Base-by-base conservation (phyloP, 345 rosid genomes). In the Firmiana major region DNA sequence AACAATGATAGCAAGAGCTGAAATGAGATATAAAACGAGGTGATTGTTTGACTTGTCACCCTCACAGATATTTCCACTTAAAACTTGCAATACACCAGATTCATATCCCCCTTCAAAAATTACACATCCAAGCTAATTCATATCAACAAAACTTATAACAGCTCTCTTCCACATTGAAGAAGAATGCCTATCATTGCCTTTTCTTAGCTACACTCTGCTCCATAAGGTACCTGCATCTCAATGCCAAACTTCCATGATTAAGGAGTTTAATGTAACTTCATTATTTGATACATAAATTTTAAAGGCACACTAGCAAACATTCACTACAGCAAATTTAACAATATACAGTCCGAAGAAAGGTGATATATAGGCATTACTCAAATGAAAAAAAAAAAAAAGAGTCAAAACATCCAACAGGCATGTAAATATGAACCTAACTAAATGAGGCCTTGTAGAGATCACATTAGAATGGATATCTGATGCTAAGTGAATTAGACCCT, bases 231-330 rank as follows among this genome's bases (percentile, higher is more conserved):
- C 73, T 69, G 57, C 57, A 69, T 15, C 31, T 69, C 73, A 3
- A 46, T 69, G 57, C 28, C 31, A 24, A 68, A 69, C 55, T 46
- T 69, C 57, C 55, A 69, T 24, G 73, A 68, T 69, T 26, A 69
- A 40, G 46, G 57, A 22, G 72, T 31, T 68, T 38, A 13, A 24
- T 31, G 5, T 9, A 45, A 45, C 38, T 68, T 16, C 7, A 67
- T 45, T 26, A 7, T 68, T 45, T 46, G 28, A 68, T 68, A 67
- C 24, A 46, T 1, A 6, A 55, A 19, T 7, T 13, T 15, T 45
- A 45, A 45, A 24, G 11, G 55, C 72, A 15, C 1, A 65, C 40
- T 62, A 4, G 6, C 48, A 9, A 38, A 19, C 26, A 19, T 9
- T 17, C 26, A 38, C 9, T 22, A 43, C 11, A 13, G 72, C 72